Evolutionary conservation across 768 basidiomycete genomes (phyloP), one percentile per base, ranked within the genome.

Genomic region (Collybiopsis luxurians): DNA sequence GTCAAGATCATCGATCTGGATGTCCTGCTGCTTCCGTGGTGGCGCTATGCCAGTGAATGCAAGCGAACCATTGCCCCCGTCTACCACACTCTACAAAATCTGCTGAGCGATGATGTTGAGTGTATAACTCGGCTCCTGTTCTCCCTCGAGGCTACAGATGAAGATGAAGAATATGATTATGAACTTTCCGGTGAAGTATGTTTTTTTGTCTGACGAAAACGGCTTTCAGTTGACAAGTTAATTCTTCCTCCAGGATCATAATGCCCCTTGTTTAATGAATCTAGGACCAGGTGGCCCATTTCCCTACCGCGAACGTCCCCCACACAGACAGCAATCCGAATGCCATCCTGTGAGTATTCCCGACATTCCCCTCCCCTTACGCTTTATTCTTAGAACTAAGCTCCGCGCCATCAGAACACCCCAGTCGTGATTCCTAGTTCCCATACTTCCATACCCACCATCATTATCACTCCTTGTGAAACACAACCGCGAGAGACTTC

Each of bases 381-480:
- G 15, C 6, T 44, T 7, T n/a, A n/a, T n/a, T n/a, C n/a, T n/a
- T n/a, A n/a, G 19, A 13, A 50, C 42, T 55, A 23, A 55, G 11
- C 31, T 21, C 27, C 13, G 26, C 27, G 17, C 27, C 27, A 5
- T 15, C 30, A 55, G 54, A 47, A 58, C 6, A 31, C 63, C 30
- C 69, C 72, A 9, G 31, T 70, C 19, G 56, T 73, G 19, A 70
- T 74, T 47, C 66, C 61, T 30, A 66, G 66, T 47, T 58, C 69
- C 5, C 69, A 75, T 49, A 65, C 74, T 2, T 70, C 70, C 13
- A 67, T 75, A 30, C 84, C 84, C 2, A 76, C 69, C 3, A 84
- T 85, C 45, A 65, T 81, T 48, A 70, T 86, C 24, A 83, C 80
- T 0, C 76, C 76, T 3, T 81, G 80, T 63, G 67, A 71, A 3